phyloP scores from a whole-genome alignment of 257 asterid species.

The Scutellaria galericulata region DNA sequence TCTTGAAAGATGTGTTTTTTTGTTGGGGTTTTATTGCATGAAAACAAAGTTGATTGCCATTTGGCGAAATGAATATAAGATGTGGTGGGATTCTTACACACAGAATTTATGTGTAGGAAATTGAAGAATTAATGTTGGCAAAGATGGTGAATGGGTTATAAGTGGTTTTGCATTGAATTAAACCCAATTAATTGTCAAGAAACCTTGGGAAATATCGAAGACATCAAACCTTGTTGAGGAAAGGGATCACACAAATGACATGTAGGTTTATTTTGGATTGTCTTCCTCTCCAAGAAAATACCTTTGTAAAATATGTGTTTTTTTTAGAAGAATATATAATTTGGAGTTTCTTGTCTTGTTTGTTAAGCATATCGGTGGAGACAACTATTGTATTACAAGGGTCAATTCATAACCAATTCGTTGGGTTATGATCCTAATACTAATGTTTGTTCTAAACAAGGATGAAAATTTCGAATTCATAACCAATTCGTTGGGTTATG shows the following conservation, averaged over 20 bases:
- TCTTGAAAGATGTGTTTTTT: neutral
- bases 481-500: too few species aligned
- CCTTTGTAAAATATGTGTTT: neutral
- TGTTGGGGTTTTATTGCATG: neutral
- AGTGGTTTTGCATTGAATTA: conserved; percentile 22
- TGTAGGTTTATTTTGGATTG: neutral
- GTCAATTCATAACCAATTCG: too few species aligned
- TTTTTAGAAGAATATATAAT: neutral
- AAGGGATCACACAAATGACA: conserved; percentile 3
- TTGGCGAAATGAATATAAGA: neutral
- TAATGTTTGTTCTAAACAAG: too few species aligned
- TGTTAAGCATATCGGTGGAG: neutral
- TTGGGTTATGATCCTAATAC: too few species aligned
- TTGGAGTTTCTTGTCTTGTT: conserved; percentile 32
- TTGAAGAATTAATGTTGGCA: neutral
- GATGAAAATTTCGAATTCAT: too few species aligned
- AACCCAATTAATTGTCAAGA: neutral
- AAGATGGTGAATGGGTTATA: neutral
- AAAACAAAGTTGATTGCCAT: neutral
- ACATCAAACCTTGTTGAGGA: neutral
- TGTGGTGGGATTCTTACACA: too few species aligned
- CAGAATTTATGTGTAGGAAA: too few species aligned
- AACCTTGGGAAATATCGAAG: conserved; percentile 38
- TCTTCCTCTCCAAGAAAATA: conserved; percentile 32
- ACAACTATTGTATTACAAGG: too few species aligned